Base-by-base conservation (phyloP, 345 rosid species). In the Salix koriyanagi region DNA sequence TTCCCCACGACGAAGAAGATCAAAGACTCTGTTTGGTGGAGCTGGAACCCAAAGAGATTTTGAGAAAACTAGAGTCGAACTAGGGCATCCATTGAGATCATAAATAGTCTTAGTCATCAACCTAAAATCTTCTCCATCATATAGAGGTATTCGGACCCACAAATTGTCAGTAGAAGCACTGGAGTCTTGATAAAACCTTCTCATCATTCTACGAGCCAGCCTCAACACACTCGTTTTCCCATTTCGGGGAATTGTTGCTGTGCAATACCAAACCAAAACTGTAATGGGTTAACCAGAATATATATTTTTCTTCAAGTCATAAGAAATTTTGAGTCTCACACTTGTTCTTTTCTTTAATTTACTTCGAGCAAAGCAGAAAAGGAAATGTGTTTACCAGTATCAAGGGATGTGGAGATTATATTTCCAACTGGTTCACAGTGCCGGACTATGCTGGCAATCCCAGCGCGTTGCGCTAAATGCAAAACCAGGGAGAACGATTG, bases 391-490 rank as follows among this genome's bases (percentile, higher is more conserved):
- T 52, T 84, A 85, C 84, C 77, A 15, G 81, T 75, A 60, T 54
- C 69, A 14, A 5, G 8, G 3, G 39, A 68, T 4, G 61, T n/a
- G n/a, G 77, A 67, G 70, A 69, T 75, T 39, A 67, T 25, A 48
- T 83, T 70, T 41, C 42, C 52, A 48, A 79, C 79, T 82, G 85
- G 62, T 28, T 86, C 82, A 23, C 73, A 75, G 19, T 85, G 82
- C 30, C 85, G 68, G 14, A 56, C 69, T 23, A 89, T 21, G 15
- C 76, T 58, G n/a, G 79, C 64, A 28, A 86, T n/a, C n/a, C 92
- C 95, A 91, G 69, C 90, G 84, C 64, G 62, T 86, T 14, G 92
- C 90, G 2, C 90, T 37, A 61, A 83, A 91, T 18, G 83, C 85
- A 61, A 71, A 80, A 32, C 91, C 88, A 4, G 91, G 85, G 34